A percentile compares a stretch with the other conserved stretches of the same genome.
Evolutionary conservation across 139 green algal species (phyloP).

Genomic region (Mesostigma viride): DNA sequence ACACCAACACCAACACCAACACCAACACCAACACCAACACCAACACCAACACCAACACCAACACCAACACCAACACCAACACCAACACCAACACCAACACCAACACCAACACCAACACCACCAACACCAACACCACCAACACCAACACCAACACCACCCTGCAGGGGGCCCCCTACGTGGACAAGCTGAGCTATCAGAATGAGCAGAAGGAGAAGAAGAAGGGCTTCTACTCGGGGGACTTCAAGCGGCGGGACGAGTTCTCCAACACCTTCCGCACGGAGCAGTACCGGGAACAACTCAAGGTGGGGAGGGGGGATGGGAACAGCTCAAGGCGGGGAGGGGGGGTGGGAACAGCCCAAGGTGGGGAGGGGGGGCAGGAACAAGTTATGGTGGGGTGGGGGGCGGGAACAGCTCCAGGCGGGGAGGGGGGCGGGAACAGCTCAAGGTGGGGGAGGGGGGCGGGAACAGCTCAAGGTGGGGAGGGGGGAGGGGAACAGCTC

Average conservation of each 20-base stretch:
- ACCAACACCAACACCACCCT: neutral
- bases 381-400: too few relatives aligned
- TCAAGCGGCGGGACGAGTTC: conserved; percentile 23
- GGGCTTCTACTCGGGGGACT: conserved; percentile 21
- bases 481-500: too few relatives aligned
- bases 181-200: conserved; percentile 14
- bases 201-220: conserved; percentile 25
- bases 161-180: conserved; percentile 14
- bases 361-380: too few relatives aligned
- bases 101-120: too few relatives aligned
- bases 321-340: too few relatives aligned
- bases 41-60: neutral
- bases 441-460: conserved; percentile 9
- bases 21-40: neutral
- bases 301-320: conserved; percentile 4
- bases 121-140: too few relatives aligned
- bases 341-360: too few relatives aligned
- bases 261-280: conserved; percentile 14
- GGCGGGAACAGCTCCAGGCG: conserved; percentile 11
- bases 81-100: neutral
- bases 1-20: neutral
- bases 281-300: conserved; percentile 24
- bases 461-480: too few relatives aligned
- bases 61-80: too few relatives aligned
- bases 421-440: conserved; percentile 18